Base-by-base conservation (phyloP, 2,329 filamentous ascomycete genomes). In the Aspergillus niger region DNA sequence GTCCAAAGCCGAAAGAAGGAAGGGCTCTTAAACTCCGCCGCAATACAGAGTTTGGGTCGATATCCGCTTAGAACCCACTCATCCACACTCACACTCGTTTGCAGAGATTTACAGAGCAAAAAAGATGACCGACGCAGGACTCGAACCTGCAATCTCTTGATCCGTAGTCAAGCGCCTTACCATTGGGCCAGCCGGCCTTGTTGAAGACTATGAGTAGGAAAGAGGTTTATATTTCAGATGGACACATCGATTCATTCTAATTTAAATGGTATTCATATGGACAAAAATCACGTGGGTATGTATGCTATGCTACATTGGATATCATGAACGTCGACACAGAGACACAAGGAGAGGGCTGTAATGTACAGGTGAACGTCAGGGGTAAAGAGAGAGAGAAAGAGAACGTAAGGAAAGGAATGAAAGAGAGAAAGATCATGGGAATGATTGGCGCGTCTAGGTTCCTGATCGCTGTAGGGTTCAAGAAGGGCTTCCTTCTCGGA, bases 111-210 rank as follows among this genome's bases (percentile, higher is more conserved):
- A 20, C 8, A 44, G 3, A 10, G 22, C 44, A 22, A 47, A 54
- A 69, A 61, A 8, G 61, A 48, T 74, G 73, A 75, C 72, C 72
- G 70, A 75, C 73, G 72, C 72, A 74, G 73, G 73, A 67, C 52
- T 80, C 77, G 77, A 80, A 80, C 78, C 78, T 78, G 74, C 77
- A 80, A 80, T 80, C 78, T 80, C 76, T 79, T 80, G 78, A 80
- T 80, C 78, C 79, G 79, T 80, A 81, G 79, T 81, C 79, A 80
- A 79, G 76, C 79, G 78, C 79, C 77, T 80, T 81, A 74, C 79
- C 78, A 66, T 64, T 66, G 60, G 60, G 58, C 55, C 59, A 63
- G 58, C 58, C 54, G 58, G 58, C 58, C 58, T 60, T 48, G 10
- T 30, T 44, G 26, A 30, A 13, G 8, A 2, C 1, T 1, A 2